A percentile compares a stretch with the other conserved stretches of the same genome.
These are phyloP conservation scores for Leccinum uliginosum DNA, from an alignment of 768 basidiomycete genomes.

Conservation along the genomic window DNA sequence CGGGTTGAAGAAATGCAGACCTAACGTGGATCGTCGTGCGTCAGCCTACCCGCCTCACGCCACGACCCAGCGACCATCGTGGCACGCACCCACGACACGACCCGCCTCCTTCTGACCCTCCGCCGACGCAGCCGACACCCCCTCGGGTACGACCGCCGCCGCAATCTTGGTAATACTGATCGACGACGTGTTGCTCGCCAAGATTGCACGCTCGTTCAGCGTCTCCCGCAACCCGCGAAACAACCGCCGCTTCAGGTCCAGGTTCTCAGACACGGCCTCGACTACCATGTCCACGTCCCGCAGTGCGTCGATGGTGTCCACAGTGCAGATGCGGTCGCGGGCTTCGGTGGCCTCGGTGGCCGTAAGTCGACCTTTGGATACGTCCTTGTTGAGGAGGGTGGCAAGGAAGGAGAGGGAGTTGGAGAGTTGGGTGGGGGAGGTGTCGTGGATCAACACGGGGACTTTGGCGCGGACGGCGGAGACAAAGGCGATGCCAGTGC, in stretches of 20 bases:
- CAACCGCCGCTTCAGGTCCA: conserved; percentile 72
- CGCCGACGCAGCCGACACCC: conserved; percentile 53
- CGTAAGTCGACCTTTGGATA: conserved; percentile 73
- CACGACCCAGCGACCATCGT: neutral
- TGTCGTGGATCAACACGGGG: conserved; percentile 82
- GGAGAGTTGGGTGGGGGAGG: conserved; percentile 65
- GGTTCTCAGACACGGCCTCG: conserved; percentile 89
- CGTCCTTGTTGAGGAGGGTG: conserved; percentile 84
- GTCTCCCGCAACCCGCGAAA: conserved; percentile 68
- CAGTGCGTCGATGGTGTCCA: conserved; percentile 56
- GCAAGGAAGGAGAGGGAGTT: conserved; percentile 74
- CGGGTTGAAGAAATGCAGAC: conserved; percentile 93
- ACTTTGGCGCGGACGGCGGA: conserved; percentile 82
- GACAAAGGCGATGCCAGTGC: conserved; percentile 88
- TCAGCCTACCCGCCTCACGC: neutral
- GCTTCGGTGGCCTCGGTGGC: conserved; percentile 71
- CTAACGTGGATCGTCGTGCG: conserved; percentile 32
- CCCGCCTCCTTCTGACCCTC: conserved; percentile 61
- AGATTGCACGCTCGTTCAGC: conserved; percentile 67
- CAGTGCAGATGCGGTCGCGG: conserved; percentile 56
- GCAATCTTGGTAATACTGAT: conserved; percentile 96
- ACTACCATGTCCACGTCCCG: conserved; percentile 88
- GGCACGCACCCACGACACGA: conserved; percentile 71
- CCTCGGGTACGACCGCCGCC: conserved; percentile 62
- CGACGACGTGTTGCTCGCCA: conserved; percentile 91